Evolutionary conservation across 805 yeast genomes (phyloP).

Genomic region (Wickerhamiella kurtzmanii): DNA sequence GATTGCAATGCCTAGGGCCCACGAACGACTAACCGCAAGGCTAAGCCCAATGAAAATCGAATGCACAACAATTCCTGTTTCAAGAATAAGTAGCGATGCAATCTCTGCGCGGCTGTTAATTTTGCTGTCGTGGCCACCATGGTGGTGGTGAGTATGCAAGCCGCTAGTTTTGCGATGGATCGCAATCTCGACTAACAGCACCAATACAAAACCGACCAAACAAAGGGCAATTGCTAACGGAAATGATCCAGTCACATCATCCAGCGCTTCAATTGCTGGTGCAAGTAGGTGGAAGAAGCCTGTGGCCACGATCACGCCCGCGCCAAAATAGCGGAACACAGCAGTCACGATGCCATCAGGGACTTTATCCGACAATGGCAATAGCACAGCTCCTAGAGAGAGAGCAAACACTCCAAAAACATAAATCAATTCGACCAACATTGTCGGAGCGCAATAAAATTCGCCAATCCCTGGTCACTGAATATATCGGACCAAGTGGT

Average conservation of each 20-base stretch:
- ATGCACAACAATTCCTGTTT: constrained; percentile 72
- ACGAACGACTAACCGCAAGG: constrained; percentile 66
- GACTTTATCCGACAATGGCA: constrained; percentile 5
- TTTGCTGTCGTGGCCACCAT: neutral
- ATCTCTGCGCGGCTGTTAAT: neutral
- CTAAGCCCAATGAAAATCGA: constrained; percentile 72
- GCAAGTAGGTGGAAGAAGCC: constrained; percentile 50
- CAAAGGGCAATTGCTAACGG: constrained; percentile 10
- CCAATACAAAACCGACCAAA: constrained; percentile 4
- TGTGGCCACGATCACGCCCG: constrained; percentile 64
- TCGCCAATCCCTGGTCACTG: neutral
- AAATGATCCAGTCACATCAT: neutral
- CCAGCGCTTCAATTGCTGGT: constrained; percentile 16
- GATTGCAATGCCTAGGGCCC: constrained; percentile 49
- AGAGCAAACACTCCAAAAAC: neutral
- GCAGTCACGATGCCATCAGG: constrained; percentile 2
- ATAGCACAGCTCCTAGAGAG: neutral
- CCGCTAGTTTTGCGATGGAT: constrained; percentile 2
- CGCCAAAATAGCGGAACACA: constrained; percentile 37
- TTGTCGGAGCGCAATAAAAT: neutral
- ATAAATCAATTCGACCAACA: neutral
- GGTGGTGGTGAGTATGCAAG: neutral
- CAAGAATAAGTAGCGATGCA: constrained; percentile 27
- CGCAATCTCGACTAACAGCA: constrained; percentile 4
- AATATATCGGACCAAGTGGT: neutral